Conservation (phyloP, 768 basidiomycete species). For the Amanita muscaria region DNA sequence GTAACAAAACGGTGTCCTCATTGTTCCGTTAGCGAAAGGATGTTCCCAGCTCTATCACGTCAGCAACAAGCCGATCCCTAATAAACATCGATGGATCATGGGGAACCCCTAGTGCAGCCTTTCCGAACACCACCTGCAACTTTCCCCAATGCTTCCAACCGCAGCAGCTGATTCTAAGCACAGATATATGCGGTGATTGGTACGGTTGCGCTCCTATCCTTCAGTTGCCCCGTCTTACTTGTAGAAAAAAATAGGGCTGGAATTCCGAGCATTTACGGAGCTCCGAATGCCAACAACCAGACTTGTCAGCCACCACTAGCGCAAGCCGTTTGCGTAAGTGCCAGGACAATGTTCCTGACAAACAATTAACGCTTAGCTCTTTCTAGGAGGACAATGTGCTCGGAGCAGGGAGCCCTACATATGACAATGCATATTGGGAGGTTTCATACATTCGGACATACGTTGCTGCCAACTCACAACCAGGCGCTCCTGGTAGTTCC, state of each 20-base stretch:
- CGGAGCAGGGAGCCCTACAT: constrained; percentile 35
- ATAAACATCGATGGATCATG: constrained; percentile 35
- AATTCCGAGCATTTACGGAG: constrained; percentile 31
- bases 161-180: constrained; percentile 60
- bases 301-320: constrained; percentile 34
- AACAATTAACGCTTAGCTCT: not conserved
- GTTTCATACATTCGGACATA: constrained; percentile 52
- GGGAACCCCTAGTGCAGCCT: constrained; percentile 60
- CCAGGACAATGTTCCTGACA: no score
- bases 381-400: constrained; percentile 34
- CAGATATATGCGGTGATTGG: constrained; percentile 52
- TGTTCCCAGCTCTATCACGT: constrained; percentile 28
- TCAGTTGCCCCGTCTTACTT: no score
- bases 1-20: no score
- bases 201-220: constrained; percentile 12
- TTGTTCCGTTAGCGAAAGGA: constrained; percentile 29
- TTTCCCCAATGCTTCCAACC: constrained; percentile 47
- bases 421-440: constrained; percentile 49
- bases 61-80: constrained; percentile 24
- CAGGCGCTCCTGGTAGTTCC: constrained; percentile 9
- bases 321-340: constrained; percentile 30
- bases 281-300: no score
- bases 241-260: constrained; percentile 39
- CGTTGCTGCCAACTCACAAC: constrained; percentile 21
- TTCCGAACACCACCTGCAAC: constrained; percentile 46